Base-by-base conservation (phyloP, 1,139 yeast species). In the Hansenula sp. region DNA sequence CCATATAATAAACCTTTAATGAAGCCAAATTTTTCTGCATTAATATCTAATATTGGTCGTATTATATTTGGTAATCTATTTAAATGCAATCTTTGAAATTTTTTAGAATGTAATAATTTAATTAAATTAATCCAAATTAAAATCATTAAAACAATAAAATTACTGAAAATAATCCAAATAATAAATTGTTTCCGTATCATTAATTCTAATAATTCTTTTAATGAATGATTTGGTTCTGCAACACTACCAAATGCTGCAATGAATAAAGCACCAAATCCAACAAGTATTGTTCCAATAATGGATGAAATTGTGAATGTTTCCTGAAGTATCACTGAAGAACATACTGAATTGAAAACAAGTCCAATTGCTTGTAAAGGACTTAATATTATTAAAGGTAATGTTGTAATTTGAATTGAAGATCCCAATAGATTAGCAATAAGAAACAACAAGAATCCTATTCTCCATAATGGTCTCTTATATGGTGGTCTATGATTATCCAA, bases 321-420 rank as follows among this genome's bases (percentile, higher is more conserved):
- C 14, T 80, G 71, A 11, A 88, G 73, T 17, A 89, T 60, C 21
- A 86, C 48, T 21, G 84, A 59, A 37, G 95, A 86, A 51, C 89
- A 83, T 10, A 86, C 62, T 2, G 94, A 79, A 61, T 89, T 89
- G 68, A 89, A 88, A 3, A 88, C 90, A 28, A 89, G 71, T 0
- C 96, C 96, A 14, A 83, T 79, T 26, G 95, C 89, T 60, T 89
- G 96, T 38, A 89, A 64, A 0, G 96, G 96, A 28, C 90, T 81
- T 42, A 88, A 61, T 3, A 89, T 74, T 37, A 88, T 83, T 45
- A 89, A 67, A 0, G 96, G 96, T 33, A 89, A 67, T 1, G 96
- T 84, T 2, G 94, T 77, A 32, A 89, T 80, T 61, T 89, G 96
- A 28, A 88, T 83, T 26, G 85, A 70, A 3, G 94, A 83, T 1